phyloP scores from a whole-genome alignment of 495 filamentous ascomycete genomes.

The Aspergillus conjunctus region DNA sequence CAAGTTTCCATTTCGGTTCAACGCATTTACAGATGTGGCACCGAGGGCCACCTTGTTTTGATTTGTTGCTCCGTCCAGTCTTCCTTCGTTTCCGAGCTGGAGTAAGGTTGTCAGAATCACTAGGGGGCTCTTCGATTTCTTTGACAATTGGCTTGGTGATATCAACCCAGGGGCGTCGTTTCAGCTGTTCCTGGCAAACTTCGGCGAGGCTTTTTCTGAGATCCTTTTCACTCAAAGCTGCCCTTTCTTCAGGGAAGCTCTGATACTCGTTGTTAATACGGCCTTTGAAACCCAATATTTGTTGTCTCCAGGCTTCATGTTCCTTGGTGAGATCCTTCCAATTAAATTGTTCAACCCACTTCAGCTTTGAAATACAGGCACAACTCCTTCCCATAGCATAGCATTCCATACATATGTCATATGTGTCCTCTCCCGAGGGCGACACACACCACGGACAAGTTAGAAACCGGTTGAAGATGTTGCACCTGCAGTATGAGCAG shows the following conservation, averaged over 20 bases:
- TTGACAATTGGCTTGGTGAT: constrained; percentile 45
- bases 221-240: constrained; percentile 66
- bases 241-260: constrained; percentile 64
- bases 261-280: constrained; percentile 60
- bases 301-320: constrained; percentile 78
- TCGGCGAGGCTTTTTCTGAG: constrained; percentile 82
- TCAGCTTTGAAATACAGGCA: constrained; percentile 76
- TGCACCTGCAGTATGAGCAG: constrained; percentile 93
- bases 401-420: constrained; percentile 97
- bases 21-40: constrained; percentile 83
- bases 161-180: constrained; percentile 66
- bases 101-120: constrained; percentile 33
- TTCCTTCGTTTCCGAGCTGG: constrained; percentile 54
- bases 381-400: constrained; percentile 94
- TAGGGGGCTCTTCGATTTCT: constrained; percentile 18
- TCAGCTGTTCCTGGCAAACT: constrained; percentile 85
- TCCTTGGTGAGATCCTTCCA: constrained; percentile 77
- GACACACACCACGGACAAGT: constrained; percentile 79
- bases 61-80: constrained; percentile 36
- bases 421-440: constrained; percentile 68
- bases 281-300: constrained; percentile 69
- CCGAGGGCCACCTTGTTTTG: constrained; percentile 39
- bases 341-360: constrained; percentile 89
- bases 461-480: constrained; percentile 96
- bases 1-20: constrained; percentile 79